phyloP scores from a whole-genome alignment of 2,329 filamentous ascomycete species.

The Alternaria novae-zelandiae region DNA sequence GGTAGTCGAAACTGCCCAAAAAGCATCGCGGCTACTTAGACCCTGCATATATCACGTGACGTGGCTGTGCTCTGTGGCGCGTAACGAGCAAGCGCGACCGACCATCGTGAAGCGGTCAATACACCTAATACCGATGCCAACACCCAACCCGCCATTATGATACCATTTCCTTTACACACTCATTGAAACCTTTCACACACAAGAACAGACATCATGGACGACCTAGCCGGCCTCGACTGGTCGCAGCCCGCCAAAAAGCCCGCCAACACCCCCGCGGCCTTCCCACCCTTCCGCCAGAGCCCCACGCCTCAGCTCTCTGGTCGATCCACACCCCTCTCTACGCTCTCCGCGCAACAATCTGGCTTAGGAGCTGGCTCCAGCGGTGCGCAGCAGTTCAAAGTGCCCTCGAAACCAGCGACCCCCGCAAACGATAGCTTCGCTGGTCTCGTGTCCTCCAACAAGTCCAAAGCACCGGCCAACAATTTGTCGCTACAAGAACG shows the following conservation, averaged over 20 bases:
- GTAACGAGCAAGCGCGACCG: slow-evolving; percentile 13
- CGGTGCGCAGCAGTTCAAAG: slow-evolving; percentile 53
- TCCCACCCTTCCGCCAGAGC: slow-evolving; percentile 46
- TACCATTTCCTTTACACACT: slow-evolving; percentile 20
- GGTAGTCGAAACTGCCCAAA: background rate
- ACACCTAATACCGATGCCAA: slow-evolving; percentile 1
- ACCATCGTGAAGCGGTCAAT: slow-evolving; percentile 6
- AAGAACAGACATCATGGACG: slow-evolving; percentile 55
- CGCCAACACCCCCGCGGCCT: slow-evolving; percentile 35
- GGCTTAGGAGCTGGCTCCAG: slow-evolving; percentile 43
- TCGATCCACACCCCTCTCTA: slow-evolving; percentile 48
- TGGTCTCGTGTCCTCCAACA: slow-evolving; percentile 70
- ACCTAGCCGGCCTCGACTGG: slow-evolving; percentile 59
- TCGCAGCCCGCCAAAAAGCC: slow-evolving; percentile 40
- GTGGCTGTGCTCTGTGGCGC: slow-evolving; percentile 19
- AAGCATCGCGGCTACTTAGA: background rate
- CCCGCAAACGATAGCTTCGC: slow-evolving; percentile 74
- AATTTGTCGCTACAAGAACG: slow-evolving; percentile 73
- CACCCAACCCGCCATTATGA: slow-evolving; percentile 24
- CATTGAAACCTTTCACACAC: slow-evolving; percentile 4
- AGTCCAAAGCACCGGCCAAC: slow-evolving; percentile 64
- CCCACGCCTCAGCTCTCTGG: slow-evolving; percentile 50
- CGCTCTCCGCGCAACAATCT: slow-evolving; percentile 48
- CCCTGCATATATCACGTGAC: slow-evolving; percentile 19
- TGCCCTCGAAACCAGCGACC: slow-evolving; percentile 60